A percentile compares a stretch with the other conserved stretches of the same genome.
These are phyloP conservation scores for Perkinsus marinus DNA, from an alignment of 169 alveolate species.

Conservation along the genomic window DNA sequence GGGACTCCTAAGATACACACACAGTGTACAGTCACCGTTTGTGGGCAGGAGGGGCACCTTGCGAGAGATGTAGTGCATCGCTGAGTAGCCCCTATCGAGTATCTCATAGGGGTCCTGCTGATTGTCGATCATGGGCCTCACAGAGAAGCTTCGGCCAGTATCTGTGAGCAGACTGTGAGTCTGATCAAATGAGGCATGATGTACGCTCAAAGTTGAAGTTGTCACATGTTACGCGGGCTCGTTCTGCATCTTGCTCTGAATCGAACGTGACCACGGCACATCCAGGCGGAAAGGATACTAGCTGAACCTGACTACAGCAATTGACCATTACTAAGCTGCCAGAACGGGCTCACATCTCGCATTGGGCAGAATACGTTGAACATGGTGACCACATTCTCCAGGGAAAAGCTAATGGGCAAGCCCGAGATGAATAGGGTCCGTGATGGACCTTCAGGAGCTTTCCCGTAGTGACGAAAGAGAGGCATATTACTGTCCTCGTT, in stretches of 20 bases:
- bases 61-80: neutral
- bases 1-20: too few species aligned
- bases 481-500: neutral
- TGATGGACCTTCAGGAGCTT: neutral
- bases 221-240: neutral
- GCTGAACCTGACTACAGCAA: neutral
- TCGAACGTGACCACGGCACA: neutral
- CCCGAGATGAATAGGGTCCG: neutral
- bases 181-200: neutral
- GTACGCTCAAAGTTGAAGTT: neutral
- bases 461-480: neutral
- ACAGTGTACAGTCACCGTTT: too few species aligned
- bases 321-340: neutral
- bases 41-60: neutral
- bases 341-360: neutral
- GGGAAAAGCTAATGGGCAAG: neutral
- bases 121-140: neutral
- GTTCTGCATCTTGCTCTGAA: neutral
- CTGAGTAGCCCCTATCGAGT: neutral
- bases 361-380: neutral
- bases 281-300: neutral
- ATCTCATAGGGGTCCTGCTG: neutral
- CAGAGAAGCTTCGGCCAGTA: neutral
- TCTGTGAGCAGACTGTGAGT: neutral
- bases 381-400: neutral